Conservation (phyloP, 2,329 filamentous ascomycete genomes). For the Sphaceloma murrayae region DNA sequence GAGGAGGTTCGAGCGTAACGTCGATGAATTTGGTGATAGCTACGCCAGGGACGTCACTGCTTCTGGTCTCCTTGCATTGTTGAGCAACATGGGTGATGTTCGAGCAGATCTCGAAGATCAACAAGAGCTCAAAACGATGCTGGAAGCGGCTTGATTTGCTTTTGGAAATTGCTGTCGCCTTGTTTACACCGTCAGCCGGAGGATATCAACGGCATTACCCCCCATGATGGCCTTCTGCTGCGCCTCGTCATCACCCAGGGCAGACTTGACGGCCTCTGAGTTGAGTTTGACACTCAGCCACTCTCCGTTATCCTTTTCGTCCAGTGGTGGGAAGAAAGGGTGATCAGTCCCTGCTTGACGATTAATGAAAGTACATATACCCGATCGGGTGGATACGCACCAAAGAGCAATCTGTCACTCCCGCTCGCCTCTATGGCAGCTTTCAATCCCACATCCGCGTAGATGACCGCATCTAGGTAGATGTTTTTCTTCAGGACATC, state of each 20-base stretch:
- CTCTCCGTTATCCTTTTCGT: constrained; percentile 50
- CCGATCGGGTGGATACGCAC: constrained; percentile 28
- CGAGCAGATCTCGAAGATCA: constrained; percentile 39
- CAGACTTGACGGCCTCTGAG: constrained; percentile 45
- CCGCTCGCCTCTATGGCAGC: constrained; percentile 61
- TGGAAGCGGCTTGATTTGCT: constrained; percentile 48
- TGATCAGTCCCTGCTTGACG: constrained; percentile 56
- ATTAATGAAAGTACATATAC: background rate
- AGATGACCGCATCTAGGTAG: constrained; percentile 79
- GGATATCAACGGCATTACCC: constrained; percentile 47
- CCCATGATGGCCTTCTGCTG: constrained; percentile 49
- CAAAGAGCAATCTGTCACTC: constrained; percentile 64
- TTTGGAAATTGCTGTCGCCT: too few species aligned
- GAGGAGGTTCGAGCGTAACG: constrained; percentile 48
- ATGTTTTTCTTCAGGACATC: constrained; percentile 64
- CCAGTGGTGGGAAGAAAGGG: constrained; percentile 73
- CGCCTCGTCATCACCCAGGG: constrained; percentile 40
- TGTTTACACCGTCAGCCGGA: constrained; percentile 27
- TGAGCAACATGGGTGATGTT: constrained; percentile 44
- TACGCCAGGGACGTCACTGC: constrained; percentile 61
- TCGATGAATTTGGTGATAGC: constrained; percentile 74
- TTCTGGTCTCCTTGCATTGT: constrained; percentile 51
- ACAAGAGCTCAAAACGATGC: constrained; percentile 38
- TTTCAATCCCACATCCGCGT: constrained; percentile 62
- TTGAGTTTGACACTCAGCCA: constrained; percentile 62